Conservation (phyloP, 2,329 filamentous ascomycete species). For the Grosmannia serpens region DNA sequence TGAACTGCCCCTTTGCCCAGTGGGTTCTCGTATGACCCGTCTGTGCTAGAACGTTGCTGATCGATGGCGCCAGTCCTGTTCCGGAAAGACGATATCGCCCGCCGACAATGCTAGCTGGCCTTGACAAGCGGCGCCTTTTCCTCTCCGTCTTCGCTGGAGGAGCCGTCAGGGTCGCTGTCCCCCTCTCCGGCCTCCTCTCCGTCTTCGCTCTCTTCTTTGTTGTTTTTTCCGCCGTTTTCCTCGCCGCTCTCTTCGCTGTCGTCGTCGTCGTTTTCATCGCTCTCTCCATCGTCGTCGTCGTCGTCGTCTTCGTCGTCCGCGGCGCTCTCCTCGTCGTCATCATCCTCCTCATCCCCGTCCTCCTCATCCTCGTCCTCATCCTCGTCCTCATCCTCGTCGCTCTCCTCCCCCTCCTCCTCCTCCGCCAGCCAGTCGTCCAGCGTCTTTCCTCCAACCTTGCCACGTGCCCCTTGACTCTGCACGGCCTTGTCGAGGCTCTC, state of each 20-base stretch:
- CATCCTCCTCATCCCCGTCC: slow-evolving; percentile 47
- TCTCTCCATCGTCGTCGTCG: slow-evolving; percentile 36
- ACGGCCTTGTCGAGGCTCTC: slow-evolving; percentile 51
- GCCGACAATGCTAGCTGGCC: not conserved
- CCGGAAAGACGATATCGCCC: not conserved
- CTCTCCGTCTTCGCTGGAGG: slow-evolving; percentile 23
- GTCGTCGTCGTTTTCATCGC: slow-evolving; percentile 57
- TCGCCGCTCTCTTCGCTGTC: slow-evolving; percentile 46
- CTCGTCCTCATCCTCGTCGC: slow-evolving; percentile 37
- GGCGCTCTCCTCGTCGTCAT: slow-evolving; percentile 45
- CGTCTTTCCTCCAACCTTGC: slow-evolving; percentile 56
- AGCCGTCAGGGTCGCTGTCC: slow-evolving; percentile 28
- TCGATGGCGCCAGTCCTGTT: not conserved
- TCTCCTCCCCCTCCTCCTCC: slow-evolving; percentile 40
- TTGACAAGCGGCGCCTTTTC: slow-evolving; percentile 7
- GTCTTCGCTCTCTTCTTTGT: slow-evolving; percentile 34
- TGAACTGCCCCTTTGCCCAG: not conserved
- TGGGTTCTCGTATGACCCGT: not conserved
- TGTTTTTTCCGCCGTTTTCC: slow-evolving; percentile 36
- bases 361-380: slow-evolving; percentile 30
- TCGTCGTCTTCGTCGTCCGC: slow-evolving; percentile 9
- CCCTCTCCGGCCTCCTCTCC: slow-evolving; percentile 36
- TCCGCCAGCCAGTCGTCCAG: slow-evolving; percentile 89
- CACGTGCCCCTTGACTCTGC: slow-evolving; percentile 26
- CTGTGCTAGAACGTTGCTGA: not conserved